Evolutionary conservation across 2,329 filamentous ascomycete genomes (phyloP).

Genomic region (Ilyonectria mors-panacis): DNA sequence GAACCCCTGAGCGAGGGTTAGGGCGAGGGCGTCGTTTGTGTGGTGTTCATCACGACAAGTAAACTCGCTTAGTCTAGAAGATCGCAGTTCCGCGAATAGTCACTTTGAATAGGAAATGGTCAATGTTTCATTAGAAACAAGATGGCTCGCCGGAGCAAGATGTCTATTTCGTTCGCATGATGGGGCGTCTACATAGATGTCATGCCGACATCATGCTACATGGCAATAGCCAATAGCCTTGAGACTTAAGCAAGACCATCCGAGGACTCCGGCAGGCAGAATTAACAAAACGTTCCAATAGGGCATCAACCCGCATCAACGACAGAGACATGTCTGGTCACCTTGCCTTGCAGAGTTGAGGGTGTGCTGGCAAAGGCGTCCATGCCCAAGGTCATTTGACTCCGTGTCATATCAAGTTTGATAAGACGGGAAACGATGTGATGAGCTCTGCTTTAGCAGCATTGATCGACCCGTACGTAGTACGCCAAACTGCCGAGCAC

Average conservation of each 20-base stretch:
- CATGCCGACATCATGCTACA: background rate
- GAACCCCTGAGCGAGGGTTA: no score
- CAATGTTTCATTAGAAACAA: no score
- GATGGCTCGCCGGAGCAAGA: no score
- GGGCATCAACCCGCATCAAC: background rate
- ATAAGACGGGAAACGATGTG: background rate
- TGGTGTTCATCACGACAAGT: no score
- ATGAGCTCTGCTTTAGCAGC: background rate
- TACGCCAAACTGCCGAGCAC: no score
- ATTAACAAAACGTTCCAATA: background rate
- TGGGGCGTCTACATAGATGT: no score
- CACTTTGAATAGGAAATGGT: no score
- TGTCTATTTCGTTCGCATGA: no score
- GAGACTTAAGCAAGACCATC: background rate
- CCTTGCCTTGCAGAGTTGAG: conserved; percentile 9
- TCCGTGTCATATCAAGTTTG: background rate
- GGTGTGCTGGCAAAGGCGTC: background rate
- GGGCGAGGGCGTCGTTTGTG: no score
- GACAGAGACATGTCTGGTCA: conserved; percentile 8
- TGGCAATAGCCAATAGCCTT: background rate
- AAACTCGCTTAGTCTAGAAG: no score
- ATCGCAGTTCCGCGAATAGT: no score
- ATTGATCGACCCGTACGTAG: background rate
- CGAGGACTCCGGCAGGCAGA: background rate
- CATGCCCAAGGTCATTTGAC: conserved; percentile 9